Evolutionary conservation across 2,329 filamentous ascomycete genomes (phyloP).

Genomic region (Allantophomopsis lycopodina): DNA sequence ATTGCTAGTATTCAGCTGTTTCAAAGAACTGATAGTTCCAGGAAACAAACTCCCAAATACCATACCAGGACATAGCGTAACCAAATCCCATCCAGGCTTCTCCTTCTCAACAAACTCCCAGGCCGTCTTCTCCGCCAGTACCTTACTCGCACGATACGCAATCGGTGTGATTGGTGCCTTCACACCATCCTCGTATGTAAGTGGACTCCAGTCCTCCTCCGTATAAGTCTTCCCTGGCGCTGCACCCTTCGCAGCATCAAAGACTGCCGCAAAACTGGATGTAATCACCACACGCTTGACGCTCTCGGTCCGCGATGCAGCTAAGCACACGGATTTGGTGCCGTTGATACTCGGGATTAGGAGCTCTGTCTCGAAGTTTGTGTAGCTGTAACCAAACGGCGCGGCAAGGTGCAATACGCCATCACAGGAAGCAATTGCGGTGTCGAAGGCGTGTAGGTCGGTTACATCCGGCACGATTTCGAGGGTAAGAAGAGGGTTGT

Average conservation of each 20-base stretch:
- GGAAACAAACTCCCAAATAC: conserved; percentile 50
- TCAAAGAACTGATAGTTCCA: conserved; percentile 47
- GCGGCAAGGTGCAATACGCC: conserved; percentile 59
- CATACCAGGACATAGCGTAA: conserved; percentile 45
- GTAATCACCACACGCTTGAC: conserved; percentile 12
- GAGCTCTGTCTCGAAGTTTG: conserved; percentile 17
- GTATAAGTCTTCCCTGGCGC: conserved; percentile 5
- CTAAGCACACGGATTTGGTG: conserved; percentile 7
- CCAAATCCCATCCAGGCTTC: conserved; percentile 7
- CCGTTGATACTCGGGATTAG: conserved; percentile 8
- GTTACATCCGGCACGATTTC: conserved; percentile 60
- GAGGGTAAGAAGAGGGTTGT: conserved; percentile 19
- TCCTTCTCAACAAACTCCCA: conserved; percentile 12
- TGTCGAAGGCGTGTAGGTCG: conserved; percentile 51
- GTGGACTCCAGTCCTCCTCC: conserved; percentile 4
- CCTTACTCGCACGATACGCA: conserved; percentile 14
- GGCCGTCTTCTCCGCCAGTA: conserved; percentile 13
- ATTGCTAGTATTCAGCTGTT: conserved; percentile 34
- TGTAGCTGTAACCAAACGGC: conserved; percentile 20
- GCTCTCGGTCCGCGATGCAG: conserved; percentile 6
- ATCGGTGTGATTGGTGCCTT: conserved; percentile 8
- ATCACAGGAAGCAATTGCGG: conserved; percentile 26
- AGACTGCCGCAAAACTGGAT: conserved; percentile 1
- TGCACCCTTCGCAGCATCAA: not conserved
- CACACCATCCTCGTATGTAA: conserved; percentile 5